Evolutionary conservation across 2,329 filamentous ascomycete species (phyloP).

Genomic region (Boeremia exigua): DNA sequence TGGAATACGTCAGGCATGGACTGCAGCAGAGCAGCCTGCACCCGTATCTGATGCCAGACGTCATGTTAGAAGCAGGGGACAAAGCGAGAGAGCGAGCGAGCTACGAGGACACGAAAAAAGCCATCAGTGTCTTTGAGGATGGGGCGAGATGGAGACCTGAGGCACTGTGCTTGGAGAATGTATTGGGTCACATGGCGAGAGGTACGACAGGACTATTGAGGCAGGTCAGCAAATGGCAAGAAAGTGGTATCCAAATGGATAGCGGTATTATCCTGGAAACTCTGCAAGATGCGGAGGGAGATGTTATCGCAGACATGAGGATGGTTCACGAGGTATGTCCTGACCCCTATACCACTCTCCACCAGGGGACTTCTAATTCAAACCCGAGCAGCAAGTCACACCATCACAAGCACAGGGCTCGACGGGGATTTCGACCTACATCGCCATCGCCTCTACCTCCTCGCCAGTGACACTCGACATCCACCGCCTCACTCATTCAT

Average conservation of each 20-base stretch:
- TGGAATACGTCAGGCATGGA: conserved; percentile 78
- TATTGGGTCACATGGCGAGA: conserved; percentile 40
- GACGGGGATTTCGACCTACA: conserved; percentile 35
- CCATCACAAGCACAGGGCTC: not conserved
- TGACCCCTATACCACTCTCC: not conserved
- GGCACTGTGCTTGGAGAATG: conserved; percentile 50
- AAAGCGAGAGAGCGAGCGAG: conserved; percentile 12
- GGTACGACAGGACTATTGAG: conserved; percentile 43
- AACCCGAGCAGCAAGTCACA: conserved; percentile 3
- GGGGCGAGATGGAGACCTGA: conserved; percentile 52
- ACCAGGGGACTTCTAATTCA: conserved; percentile 9
- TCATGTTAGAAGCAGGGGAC: conserved; percentile 32
- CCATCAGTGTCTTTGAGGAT: conserved; percentile 46
- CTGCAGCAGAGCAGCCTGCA: conserved; percentile 70
- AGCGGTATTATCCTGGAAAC: conserved; percentile 62
- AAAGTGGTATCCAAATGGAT: conserved; percentile 68
- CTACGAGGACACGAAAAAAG: conserved; percentile 44
- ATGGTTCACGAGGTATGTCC: conserved; percentile 60
- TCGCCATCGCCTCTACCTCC: conserved; percentile 25
- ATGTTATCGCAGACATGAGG: conserved; percentile 58
- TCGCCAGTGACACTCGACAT: conserved; percentile 26
- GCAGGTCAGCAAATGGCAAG: conserved; percentile 53
- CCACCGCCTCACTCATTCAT: conserved; percentile 42
- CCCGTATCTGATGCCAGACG: conserved; percentile 60
- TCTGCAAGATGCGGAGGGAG: conserved; percentile 23